Conservation (phyloP, 345 rosid species). For the Balakata baccata region DNA sequence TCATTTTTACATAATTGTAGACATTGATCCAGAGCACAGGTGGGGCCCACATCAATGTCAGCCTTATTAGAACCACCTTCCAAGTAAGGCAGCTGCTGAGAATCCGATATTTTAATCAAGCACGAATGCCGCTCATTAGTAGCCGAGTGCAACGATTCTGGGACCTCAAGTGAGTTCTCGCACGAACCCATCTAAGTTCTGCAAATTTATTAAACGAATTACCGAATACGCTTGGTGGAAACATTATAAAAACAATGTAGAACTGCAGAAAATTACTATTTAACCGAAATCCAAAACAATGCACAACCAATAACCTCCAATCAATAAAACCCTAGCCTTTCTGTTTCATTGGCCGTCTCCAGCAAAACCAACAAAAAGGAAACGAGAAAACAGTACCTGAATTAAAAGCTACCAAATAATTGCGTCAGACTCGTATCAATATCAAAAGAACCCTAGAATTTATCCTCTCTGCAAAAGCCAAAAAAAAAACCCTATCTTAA, state of each 20-base stretch:
- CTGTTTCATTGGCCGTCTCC: not conserved
- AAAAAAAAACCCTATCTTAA: slow-evolving; percentile 16
- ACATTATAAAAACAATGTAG: not conserved
- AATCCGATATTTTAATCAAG: slow-evolving; percentile 11
- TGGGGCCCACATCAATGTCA: slow-evolving; percentile 26
- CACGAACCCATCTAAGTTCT: slow-evolving; percentile 32
- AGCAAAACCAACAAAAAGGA: not conserved
- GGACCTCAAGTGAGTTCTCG: slow-evolving; percentile 19
- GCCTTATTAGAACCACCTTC: slow-evolving; percentile 22
- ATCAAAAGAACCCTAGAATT: slow-evolving; percentile 35
- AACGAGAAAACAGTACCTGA: slow-evolving; percentile 11
- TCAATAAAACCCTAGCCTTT: slow-evolving; percentile 20
- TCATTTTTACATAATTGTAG: slow-evolving; percentile 16
- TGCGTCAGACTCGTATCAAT: not conserved
- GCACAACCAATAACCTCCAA: slow-evolving; percentile 35
- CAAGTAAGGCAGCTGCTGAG: slow-evolving; percentile 10
- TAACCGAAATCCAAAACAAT: slow-evolving; percentile 24
- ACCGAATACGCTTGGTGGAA: slow-evolving; percentile 12
- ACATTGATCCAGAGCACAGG: slow-evolving; percentile 22
- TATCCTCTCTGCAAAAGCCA: slow-evolving; percentile 28
- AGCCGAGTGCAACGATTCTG: slow-evolving; percentile 20
- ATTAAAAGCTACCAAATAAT: not conserved
- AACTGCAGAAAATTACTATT: slow-evolving; percentile 14
- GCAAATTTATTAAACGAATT: slow-evolving; percentile 18
- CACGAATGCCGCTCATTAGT: slow-evolving; percentile 24